Evolutionary conservation across 306 rosid genomes (phyloP).

Genomic region (Quercus bicolor): DNA sequence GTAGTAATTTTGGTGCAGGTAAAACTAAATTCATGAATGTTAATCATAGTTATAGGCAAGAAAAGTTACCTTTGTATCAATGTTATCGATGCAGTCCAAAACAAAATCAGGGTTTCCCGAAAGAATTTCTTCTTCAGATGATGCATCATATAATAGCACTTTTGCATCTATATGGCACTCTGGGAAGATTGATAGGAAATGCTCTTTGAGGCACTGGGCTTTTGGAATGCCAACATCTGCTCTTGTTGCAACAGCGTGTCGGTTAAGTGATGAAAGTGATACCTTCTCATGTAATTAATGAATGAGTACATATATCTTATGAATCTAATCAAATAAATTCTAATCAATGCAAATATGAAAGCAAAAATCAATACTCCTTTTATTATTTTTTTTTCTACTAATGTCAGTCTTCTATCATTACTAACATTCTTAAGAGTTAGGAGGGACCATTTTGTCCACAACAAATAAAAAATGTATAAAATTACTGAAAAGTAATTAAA

Average conservation of each 20-base stretch:
- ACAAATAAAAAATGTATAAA: not conserved
- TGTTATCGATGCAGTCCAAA: conserved; percentile 90
- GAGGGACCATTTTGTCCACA: not conserved
- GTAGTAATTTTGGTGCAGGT: not conserved
- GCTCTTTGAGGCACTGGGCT: conserved; percentile 93
- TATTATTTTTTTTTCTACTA: conserved; percentile 1
- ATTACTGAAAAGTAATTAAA: not conserved
- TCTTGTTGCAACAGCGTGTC: conserved; percentile 98
- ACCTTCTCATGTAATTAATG: conserved; percentile 69
- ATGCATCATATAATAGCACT: conserved; percentile 77
- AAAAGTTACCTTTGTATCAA: conserved; percentile 81
- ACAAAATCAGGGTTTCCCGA: conserved; percentile 90
- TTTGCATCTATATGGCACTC: conserved; percentile 88
- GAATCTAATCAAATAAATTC: conserved; percentile 3
- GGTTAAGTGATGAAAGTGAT: conserved; percentile 94
- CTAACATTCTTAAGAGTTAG: not conserved
- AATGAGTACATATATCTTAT: conserved; percentile 28
- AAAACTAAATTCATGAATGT: not conserved
- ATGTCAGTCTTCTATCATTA: not conserved
- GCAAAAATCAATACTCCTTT: conserved; percentile 13
- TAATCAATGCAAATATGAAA: conserved; percentile 19
- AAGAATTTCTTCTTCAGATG: conserved; percentile 91
- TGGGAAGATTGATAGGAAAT: conserved; percentile 79
- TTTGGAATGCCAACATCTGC: conserved; percentile 95
- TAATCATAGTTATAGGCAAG: not conserved